Percentiles rank a stretch among this genome's conserved stretches.
phyloP scores from a whole-genome alignment of 2,329 filamentous ascomycete species.

The Diatrype stigma region DNA sequence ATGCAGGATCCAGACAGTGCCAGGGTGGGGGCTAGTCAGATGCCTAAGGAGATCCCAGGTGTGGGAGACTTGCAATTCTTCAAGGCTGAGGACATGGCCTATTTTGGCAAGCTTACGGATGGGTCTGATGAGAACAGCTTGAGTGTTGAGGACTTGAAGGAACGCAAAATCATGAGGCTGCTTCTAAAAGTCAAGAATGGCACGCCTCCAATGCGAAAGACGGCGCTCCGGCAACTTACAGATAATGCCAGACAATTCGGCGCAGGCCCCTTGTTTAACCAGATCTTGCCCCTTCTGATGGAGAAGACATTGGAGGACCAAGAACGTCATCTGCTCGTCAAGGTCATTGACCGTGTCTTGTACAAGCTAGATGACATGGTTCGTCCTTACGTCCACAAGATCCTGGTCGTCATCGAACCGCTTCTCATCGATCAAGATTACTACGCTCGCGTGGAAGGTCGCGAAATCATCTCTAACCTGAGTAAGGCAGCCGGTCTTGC shows the following conservation, averaged over 20 bases:
- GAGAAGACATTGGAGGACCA: conserved; percentile 97
- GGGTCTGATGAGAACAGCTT: conserved; percentile 87
- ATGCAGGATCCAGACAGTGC: conserved; percentile 92
- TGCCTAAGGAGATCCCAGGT: conserved; percentile 92
- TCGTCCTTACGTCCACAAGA: conserved; percentile 95
- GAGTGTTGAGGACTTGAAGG: conserved; percentile 92
- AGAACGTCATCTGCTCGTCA: conserved; percentile 95
- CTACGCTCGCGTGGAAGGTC: conserved; percentile 95
- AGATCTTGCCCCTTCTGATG: conserved; percentile 95
- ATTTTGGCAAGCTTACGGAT: conserved; percentile 96
- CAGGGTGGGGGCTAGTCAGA: conserved; percentile 78
- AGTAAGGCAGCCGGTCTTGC: conserved; percentile 94
- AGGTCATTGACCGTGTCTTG: conserved; percentile 96
- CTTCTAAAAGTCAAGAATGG: conserved; percentile 99
- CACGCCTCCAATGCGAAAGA: conserved; percentile 97
- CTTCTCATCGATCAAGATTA: conserved; percentile 99
- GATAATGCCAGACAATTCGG: conserved; percentile 97
- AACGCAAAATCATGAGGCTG: conserved; percentile 96
- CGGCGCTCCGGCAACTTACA: conserved; percentile 90
- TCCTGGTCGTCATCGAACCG: conserved; percentile 97
- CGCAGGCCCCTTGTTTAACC: conserved; percentile 90
- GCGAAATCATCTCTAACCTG: conserved; percentile 97
- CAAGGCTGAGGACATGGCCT: conserved; percentile 97
- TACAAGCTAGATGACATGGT: conserved; percentile 98
- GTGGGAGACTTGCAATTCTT: conserved; percentile 97